Evolutionary conservation across 495 filamentous ascomycete genomes (phyloP), one percentile per base, ranked within the genome.

Genomic region (Neurospora sp.): DNA sequence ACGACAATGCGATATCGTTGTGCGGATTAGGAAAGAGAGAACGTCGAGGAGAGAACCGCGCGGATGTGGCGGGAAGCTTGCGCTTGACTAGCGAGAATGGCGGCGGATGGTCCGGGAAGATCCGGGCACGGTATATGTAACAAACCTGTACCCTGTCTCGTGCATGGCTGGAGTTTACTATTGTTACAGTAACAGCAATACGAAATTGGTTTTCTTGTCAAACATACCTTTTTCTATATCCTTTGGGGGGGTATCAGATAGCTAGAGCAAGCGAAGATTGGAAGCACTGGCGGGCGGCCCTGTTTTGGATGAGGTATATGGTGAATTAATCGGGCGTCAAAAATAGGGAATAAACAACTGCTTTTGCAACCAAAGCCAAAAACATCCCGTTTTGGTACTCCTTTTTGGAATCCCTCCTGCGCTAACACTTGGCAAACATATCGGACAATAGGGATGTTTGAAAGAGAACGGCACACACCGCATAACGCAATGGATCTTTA

Each of bases 161-260:
- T 74, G 79, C 80, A 80, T 79, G 76, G 78, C 76, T 75, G 76
- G 78, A 78, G 76, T 80, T 81, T 80, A 79, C 79, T 79, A 66
- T 77, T 81, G 77, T 78, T 72, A 74, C 72, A 79, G 74, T 72
- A 78, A 70, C 72, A 78, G 70, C 70, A 78, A 80, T 77, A 75
- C 69, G 73, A 72, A 40, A 78, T 74, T 70, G 69, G 62, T 72
- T 72, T 74, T 66, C 18, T 69, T 69, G 69, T 70, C 72, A 8
- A 69, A 71, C 66, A 40, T 73, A 39, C 59, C 39, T 75, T 39
- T 39, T 73, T 71, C 69, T 73, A 35, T 40, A 71, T 72, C 23
- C 69, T 69, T 41, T 41, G 31, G 16, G 40, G 37, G 14, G 54
- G 20, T 38, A 39, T 39, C 35, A 35, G 35, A 14, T 37, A 72